Percentiles rank a stretch among this genome's conserved stretches.
Conservation (phyloP, 441 rosid genomes). For the Isatis lusitanica region DNA sequence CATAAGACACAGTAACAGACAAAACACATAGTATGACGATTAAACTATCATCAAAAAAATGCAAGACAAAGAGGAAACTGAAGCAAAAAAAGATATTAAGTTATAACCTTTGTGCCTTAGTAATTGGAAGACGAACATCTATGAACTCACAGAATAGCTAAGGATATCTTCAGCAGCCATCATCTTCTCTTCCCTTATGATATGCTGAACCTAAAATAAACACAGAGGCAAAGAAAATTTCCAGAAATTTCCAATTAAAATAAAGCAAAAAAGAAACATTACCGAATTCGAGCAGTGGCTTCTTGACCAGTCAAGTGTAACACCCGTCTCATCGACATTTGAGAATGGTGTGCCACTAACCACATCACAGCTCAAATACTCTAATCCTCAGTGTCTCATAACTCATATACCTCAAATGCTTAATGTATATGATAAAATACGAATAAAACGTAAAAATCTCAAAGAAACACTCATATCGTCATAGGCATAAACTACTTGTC, state of each 20-base stretch:
- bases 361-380: too few relatives aligned
- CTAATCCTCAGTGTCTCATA: too few relatives aligned
- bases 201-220: constrained; percentile 77
- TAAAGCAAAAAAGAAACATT: background rate
- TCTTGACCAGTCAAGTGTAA: constrained; percentile 99
- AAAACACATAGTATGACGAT: background rate
- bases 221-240: background rate
- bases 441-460: too few relatives aligned
- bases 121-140: constrained; percentile 82
- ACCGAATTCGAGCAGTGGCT: constrained; percentile 98
- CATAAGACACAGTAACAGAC: background rate
- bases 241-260: background rate
- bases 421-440: too few relatives aligned
- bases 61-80: background rate
- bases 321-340: too few relatives aligned
- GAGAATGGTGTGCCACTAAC: too few relatives aligned
- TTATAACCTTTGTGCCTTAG: constrained; percentile 78
- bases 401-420: too few relatives aligned
- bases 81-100: background rate
- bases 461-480: too few relatives aligned
- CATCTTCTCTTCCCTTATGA: constrained; percentile 93
- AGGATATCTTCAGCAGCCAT: constrained; percentile 99
- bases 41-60: too few relatives aligned
- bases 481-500: too few relatives aligned
- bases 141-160: too few relatives aligned